phyloP scores from a whole-genome alignment of 306 rosid species.

The Prunus persica region Prunus_persica_NCBIv2 NC_034015.1:20301001-20301500 shows the following conservation, averaged over 20 bases:
- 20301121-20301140: neutral
- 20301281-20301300: neutral
- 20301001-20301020: slow-evolving; percentile 1
- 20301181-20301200: neutral
- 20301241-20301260: neutral
- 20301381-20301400: neutral
- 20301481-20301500: slow-evolving; percentile 97
- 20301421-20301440: neutral
- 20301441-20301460: slow-evolving; percentile 69
- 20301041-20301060: neutral
- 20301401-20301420: neutral
- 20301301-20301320: neutral
- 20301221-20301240: neutral
- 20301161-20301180: slow-evolving; percentile 2
- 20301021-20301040: neutral
- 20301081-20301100: neutral
- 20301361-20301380: neutral
- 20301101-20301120: neutral
- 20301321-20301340: neutral
- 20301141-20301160: neutral
- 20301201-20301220: neutral
- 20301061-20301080: neutral
- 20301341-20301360: neutral
- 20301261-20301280: too few relatives aligned
- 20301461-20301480: slow-evolving; percentile 93